These are phyloP conservation scores for Abrus pulchellus DNA, from an alignment of 306 rosid genomes.

Conservation along the genomic window DNA sequence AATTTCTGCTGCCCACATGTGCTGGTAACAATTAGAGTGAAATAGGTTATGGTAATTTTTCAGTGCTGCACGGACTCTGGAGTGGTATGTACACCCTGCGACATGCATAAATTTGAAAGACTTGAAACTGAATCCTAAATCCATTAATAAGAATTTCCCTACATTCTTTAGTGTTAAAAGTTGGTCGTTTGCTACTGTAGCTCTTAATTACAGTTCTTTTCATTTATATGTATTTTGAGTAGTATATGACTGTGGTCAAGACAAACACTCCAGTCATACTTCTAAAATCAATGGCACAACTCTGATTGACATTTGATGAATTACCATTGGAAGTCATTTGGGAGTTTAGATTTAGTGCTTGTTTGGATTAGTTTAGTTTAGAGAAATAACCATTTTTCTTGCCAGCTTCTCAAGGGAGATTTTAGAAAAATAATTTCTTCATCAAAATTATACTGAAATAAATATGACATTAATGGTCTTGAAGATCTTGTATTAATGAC, in stretches of 20 bases:
- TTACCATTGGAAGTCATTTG: slow-evolving; percentile 19
- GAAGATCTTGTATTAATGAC: slow-evolving; percentile 11
- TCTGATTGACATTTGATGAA: slow-evolving; percentile 40
- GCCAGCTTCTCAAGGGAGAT: neutral
- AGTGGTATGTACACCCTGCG: neutral
- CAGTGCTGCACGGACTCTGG: neutral
- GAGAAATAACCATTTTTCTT: neutral
- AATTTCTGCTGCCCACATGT: neutral
- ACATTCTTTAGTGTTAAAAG: neutral
- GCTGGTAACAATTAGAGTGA: slow-evolving; percentile 27
- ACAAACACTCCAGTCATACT: neutral
- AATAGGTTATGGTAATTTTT: neutral
- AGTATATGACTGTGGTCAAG: slow-evolving; percentile 12
- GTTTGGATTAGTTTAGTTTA: neutral
- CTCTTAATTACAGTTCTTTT: slow-evolving; percentile 10
- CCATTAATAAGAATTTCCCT: slow-evolving; percentile 19
- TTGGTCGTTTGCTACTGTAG: slow-evolving; percentile 5
- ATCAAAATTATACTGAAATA: neutral
- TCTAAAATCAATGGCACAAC: slow-evolving; percentile 29
- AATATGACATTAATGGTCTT: slow-evolving; percentile 25
- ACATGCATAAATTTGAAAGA: slow-evolving; percentile 17
- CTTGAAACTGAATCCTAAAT: slow-evolving; percentile 15
- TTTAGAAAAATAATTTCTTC: neutral
- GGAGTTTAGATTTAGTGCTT: slow-evolving; percentile 29
- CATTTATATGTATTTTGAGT: slow-evolving; percentile 5